Evolutionary conservation across 164 flowering plant species (phyloP).

Genomic region (Taxillus chinensis): DNA sequence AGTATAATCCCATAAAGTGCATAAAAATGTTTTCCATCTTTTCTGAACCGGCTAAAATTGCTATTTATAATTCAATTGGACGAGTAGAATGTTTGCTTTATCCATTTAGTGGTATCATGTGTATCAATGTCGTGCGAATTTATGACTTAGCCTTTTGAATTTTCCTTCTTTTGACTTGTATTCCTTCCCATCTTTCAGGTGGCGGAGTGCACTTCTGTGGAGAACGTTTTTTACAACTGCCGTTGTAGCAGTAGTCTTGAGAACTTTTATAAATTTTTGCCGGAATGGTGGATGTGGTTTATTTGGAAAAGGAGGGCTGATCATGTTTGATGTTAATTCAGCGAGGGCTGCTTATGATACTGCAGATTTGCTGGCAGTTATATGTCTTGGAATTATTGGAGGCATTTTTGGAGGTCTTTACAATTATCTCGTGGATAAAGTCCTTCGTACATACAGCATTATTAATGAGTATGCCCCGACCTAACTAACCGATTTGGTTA

Average conservation of each 20-base stretch:
- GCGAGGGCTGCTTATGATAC: slow-evolving; percentile 29
- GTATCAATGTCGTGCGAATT: background rate
- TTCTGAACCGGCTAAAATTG: too few species aligned
- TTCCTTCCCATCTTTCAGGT: slow-evolving; percentile 34
- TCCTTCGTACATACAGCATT: slow-evolving; percentile 68
- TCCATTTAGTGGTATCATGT: too few species aligned
- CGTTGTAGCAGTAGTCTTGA: slow-evolving; percentile 69
- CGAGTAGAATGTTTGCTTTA: too few species aligned
- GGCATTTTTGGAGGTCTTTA: slow-evolving; percentile 87
- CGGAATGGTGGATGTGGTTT: slow-evolving; percentile 69
- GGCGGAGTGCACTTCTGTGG: slow-evolving; percentile 98
- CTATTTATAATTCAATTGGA: too few species aligned
- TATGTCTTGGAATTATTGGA: slow-evolving; percentile 65
- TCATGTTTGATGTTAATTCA: slow-evolving; percentile 78
- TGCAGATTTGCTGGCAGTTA: slow-evolving; percentile 53
- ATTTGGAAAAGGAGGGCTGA: slow-evolving; percentile 88
- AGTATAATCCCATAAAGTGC: too few species aligned
- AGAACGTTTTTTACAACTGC: slow-evolving; percentile 94
- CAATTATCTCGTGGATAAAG: slow-evolving; percentile 74
- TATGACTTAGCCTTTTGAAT: background rate
- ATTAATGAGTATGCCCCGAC: slow-evolving; percentile 58
- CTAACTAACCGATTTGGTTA: background rate
- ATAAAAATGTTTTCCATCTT: too few species aligned
- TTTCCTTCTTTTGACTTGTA: background rate
- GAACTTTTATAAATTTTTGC: slow-evolving; percentile 60